These are phyloP conservation scores for Aquilaria sinensis DNA, from an alignment of 345 rosid genomes.

Conservation along the genomic window DNA sequence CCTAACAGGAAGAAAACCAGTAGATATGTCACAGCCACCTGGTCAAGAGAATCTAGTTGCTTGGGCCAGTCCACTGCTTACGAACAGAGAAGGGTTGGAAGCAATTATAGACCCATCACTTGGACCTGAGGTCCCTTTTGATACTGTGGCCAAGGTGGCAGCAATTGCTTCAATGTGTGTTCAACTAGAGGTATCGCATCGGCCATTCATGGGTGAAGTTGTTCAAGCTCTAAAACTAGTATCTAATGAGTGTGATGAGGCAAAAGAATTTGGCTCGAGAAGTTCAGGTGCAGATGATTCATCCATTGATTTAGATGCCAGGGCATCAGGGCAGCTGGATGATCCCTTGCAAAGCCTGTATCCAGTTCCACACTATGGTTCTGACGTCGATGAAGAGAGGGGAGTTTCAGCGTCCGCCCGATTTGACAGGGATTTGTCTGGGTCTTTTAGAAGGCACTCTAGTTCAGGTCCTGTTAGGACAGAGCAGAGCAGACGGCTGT, in stretches of 20 bases:
- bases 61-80: slow-evolving; percentile 77
- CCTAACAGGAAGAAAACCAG: slow-evolving; percentile 72
- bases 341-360: slow-evolving; percentile 31
- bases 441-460: slow-evolving; percentile 51
- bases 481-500: slow-evolving; percentile 43
- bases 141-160: slow-evolving; percentile 72
- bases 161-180: slow-evolving; percentile 93
- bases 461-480: slow-evolving; percentile 70
- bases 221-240: slow-evolving; percentile 88
- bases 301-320: slow-evolving; percentile 41
- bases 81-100: slow-evolving; percentile 66
- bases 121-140: slow-evolving; percentile 54
- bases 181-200: slow-evolving; percentile 84
- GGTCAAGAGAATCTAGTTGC: slow-evolving; percentile 86
- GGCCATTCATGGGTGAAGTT: slow-evolving; percentile 93
- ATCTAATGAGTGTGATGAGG: slow-evolving; percentile 68
- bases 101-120: slow-evolving; percentile 53
- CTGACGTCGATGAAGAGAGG: slow-evolving; percentile 55
- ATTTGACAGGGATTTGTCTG: slow-evolving; percentile 26
- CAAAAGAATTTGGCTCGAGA: slow-evolving; percentile 45
- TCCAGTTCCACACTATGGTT: slow-evolving; percentile 37
- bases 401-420: slow-evolving; percentile 43
- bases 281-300: slow-evolving; percentile 42
- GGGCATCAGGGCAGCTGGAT: slow-evolving; percentile 32
- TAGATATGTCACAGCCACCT: slow-evolving; percentile 79